These are phyloP conservation scores for Bonnemaisonia californica DNA, from an alignment of 31 red algal species.

Conservation along the genomic window DNA sequence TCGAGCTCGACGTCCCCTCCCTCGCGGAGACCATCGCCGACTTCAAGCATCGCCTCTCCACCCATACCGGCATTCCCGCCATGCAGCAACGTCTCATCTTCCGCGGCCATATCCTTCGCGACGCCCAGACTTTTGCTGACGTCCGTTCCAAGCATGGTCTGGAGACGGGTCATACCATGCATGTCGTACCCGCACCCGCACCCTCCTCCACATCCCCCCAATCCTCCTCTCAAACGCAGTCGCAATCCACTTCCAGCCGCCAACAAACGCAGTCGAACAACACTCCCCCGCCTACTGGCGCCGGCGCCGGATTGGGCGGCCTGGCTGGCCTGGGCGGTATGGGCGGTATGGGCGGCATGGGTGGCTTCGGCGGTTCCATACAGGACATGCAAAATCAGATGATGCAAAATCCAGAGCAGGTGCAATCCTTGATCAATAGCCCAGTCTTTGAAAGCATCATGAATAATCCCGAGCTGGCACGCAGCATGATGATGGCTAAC, in stretches of 20 bases:
- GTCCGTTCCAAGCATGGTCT: conserved; percentile 83
- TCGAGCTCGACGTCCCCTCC: conserved; percentile 74
- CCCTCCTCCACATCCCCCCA: background rate
- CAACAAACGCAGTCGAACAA: background rate
- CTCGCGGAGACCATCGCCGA: conserved; percentile 80
- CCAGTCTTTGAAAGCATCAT: conserved; percentile 94
- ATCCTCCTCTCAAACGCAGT: background rate
- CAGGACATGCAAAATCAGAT: conserved; percentile 69
- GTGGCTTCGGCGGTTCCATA: conserved; percentile 38
- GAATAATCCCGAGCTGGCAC: conserved; percentile 94
- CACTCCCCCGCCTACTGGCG: conserved; percentile 26
- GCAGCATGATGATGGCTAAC: conserved; percentile 92
- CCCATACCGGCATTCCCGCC: conserved; percentile 71
- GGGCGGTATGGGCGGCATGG: conserved; percentile 13
- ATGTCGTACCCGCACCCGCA: conserved; percentile 76
- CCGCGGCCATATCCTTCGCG: conserved; percentile 96
- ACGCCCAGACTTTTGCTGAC: conserved; percentile 82
- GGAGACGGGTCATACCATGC: conserved; percentile 96
- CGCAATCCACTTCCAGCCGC: background rate
- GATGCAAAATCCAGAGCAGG: conserved; percentile 82
- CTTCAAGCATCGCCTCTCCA: conserved; percentile 78
- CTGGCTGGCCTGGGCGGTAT: background rate
- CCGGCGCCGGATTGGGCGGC: conserved; percentile 29
- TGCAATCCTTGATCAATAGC: conserved; percentile 91
- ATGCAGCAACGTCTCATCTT: conserved; percentile 89